Conservation (phyloP, 441 rosid genomes). For the Cnidoscolus chayamansa region DNA sequence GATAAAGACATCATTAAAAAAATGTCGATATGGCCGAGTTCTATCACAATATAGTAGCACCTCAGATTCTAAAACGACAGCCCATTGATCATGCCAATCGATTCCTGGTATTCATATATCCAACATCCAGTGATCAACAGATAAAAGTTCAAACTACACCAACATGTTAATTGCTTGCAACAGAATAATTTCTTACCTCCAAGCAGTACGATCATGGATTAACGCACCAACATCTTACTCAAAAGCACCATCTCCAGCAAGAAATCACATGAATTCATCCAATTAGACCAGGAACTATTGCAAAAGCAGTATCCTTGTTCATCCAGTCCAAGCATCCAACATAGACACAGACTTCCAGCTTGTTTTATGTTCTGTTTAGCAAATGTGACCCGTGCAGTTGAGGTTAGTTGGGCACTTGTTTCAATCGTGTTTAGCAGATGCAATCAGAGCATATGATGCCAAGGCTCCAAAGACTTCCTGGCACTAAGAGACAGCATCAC, state of each 20-base stretch:
- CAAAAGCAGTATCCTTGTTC: slow-evolving; percentile 12
- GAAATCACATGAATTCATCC: slow-evolving; percentile 18
- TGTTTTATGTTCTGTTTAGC: slow-evolving; percentile 11
- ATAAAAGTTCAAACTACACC: slow-evolving; percentile 11
- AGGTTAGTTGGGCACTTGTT: neutral
- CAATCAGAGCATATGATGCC: slow-evolving; percentile 12
- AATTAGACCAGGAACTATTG: neutral
- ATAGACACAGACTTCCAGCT: slow-evolving; percentile 6
- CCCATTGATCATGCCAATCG: slow-evolving; percentile 15
- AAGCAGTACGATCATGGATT: slow-evolving; percentile 24
- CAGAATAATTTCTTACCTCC: slow-evolving; percentile 25
- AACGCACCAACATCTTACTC: slow-evolving; percentile 23
- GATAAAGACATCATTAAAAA: neutral
- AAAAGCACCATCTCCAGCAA: slow-evolving; percentile 24
- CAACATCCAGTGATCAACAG: neutral
- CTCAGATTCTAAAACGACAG: neutral
- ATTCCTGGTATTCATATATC: slow-evolving; percentile 28
- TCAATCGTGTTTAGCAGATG: slow-evolving; percentile 12
- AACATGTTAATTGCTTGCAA: neutral
- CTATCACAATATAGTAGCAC: neutral
- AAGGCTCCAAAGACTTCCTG: slow-evolving; percentile 18
- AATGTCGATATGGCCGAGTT: slow-evolving; percentile 3
- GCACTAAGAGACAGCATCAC: slow-evolving; percentile 17
- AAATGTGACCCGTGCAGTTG: neutral
- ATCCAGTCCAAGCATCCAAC: slow-evolving; percentile 13